These are phyloP conservation scores for Mortierella sp. DNA, from an alignment of 371 early-diverging fungal genomes.

Conservation along the genomic window DNA sequence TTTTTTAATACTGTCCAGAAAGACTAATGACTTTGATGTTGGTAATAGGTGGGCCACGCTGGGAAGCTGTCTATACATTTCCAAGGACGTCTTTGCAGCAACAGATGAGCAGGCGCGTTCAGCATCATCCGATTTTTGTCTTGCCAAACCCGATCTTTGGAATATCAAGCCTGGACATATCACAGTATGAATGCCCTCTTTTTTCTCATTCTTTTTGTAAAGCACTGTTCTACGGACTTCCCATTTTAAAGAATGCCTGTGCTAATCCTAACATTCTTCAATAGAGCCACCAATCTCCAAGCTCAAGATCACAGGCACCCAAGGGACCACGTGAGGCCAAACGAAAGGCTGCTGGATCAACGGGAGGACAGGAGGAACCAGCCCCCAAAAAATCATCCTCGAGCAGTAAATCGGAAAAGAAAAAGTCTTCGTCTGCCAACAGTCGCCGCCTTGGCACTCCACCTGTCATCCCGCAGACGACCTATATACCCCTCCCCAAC, in stretches of 20 bases:
- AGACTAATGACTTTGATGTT: no score
- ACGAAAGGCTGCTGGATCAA: slow-evolving; percentile 21
- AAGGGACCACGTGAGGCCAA: slow-evolving; percentile 40
- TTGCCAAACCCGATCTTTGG: slow-evolving; percentile 72
- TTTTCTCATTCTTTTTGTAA: no score
- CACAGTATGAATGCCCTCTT: slow-evolving; percentile 38
- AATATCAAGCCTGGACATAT: slow-evolving; percentile 65
- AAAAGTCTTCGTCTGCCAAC: slow-evolving; percentile 11
- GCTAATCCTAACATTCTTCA: background rate
- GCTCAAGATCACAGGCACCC: slow-evolving; percentile 25
- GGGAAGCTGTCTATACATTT: slow-evolving; percentile 71
- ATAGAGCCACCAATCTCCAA: slow-evolving; percentile 47
- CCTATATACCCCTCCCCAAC: slow-evolving; percentile 51
- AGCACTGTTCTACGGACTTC: no score
- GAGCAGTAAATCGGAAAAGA: slow-evolving; percentile 33
- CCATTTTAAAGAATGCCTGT: no score
- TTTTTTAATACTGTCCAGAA: background rate
- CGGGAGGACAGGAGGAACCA: slow-evolving; percentile 22
- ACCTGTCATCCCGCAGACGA: slow-evolving; percentile 22
- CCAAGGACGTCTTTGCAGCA: slow-evolving; percentile 71
- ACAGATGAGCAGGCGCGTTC: slow-evolving; percentile 70
- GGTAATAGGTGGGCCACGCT: slow-evolving; percentile 75
- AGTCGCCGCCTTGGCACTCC: slow-evolving; percentile 21
- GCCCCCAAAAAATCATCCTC: slow-evolving; percentile 18
- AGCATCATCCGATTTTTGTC: slow-evolving; percentile 72